Percentiles rank a stretch among this genome's conserved stretches.
These are phyloP conservation scores for Daldinia sp. DNA, from an alignment of 2,329 filamentous ascomycete genomes.

Conservation along the genomic window DNA sequence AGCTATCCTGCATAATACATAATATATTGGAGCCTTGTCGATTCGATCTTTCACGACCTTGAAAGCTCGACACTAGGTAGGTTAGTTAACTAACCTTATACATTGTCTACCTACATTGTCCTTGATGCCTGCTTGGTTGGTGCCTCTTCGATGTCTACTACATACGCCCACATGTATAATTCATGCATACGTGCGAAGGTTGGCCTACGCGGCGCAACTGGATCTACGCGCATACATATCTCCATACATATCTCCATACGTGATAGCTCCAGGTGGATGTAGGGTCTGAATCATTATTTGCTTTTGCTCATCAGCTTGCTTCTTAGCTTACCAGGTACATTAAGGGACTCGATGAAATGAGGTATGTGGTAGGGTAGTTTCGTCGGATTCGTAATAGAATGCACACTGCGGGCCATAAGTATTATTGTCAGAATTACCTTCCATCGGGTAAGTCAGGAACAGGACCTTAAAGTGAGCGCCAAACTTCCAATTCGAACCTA, in stretches of 20 bases:
- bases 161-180: background rate
- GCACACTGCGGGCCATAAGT: background rate
- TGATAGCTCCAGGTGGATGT: background rate
- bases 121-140: too few species aligned
- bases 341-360: too few species aligned
- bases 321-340: background rate
- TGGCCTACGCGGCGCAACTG: slow-evolving; percentile 6
- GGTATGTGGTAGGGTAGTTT: slow-evolving; percentile 3
- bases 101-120: too few species aligned
- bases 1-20: slow-evolving; percentile 29
- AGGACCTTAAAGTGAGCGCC: slow-evolving; percentile 23
- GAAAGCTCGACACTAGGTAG: slow-evolving; percentile 24
- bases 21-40: background rate
- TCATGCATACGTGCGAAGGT: slow-evolving; percentile 6
- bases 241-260: background rate
- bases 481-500: slow-evolving; percentile 10
- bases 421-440: slow-evolving; percentile 7
- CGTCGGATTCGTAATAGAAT: slow-evolving; percentile 14
- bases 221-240: background rate
- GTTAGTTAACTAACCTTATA: too few species aligned
- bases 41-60: background rate
- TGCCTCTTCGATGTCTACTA: too few species aligned
- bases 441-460: slow-evolving; percentile 32
- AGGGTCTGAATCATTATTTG: background rate
- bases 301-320: too few species aligned